These are phyloP conservation scores for Heterococcus sp. DNA, from an alignment of 108 stramenopile genomes.

Conservation along the genomic window DNA sequence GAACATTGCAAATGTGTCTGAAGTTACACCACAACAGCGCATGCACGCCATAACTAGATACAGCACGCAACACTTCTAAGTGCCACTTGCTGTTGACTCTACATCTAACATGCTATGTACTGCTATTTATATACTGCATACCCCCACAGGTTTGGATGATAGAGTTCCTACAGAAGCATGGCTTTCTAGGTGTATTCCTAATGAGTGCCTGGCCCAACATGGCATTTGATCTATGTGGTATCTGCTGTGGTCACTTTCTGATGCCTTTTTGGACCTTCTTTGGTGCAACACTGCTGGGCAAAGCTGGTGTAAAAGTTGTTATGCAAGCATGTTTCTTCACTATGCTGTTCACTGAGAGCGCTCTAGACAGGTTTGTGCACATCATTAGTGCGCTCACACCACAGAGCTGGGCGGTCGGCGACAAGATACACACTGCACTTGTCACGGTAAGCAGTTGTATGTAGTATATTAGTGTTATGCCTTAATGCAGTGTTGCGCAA, in stretches of 20 bases:
- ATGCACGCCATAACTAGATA: too few relatives aligned
- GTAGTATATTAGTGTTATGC: not conserved
- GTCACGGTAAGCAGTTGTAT: conserved; percentile 1
- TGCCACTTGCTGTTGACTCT: not conserved
- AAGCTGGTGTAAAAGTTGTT: conserved; percentile 57
- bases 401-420: conserved; percentile 5
- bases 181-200: conserved; percentile 57
- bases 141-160: conserved; percentile 43
- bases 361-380: conserved; percentile 15
- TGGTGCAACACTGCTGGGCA: conserved; percentile 57
- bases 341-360: conserved; percentile 27
- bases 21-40: too few relatives aligned
- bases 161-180: conserved; percentile 34
- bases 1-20: too few relatives aligned
- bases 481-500: too few relatives aligned
- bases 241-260: conserved; percentile 6
- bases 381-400: conserved; percentile 12
- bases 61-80: too few relatives aligned
- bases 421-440: conserved; percentile 8
- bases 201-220: conserved; percentile 58
- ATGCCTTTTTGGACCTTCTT: conserved; percentile 52
- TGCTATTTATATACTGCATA: conserved; percentile 30
- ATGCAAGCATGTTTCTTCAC: conserved; percentile 38
- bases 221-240: conserved; percentile 63
- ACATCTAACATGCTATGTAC: not conserved